Percentiles rank a stretch among this genome's conserved stretches.
Evolutionary conservation across 495 filamentous ascomycete genomes (phyloP).

Genomic region (Parmelia sp.): DNA sequence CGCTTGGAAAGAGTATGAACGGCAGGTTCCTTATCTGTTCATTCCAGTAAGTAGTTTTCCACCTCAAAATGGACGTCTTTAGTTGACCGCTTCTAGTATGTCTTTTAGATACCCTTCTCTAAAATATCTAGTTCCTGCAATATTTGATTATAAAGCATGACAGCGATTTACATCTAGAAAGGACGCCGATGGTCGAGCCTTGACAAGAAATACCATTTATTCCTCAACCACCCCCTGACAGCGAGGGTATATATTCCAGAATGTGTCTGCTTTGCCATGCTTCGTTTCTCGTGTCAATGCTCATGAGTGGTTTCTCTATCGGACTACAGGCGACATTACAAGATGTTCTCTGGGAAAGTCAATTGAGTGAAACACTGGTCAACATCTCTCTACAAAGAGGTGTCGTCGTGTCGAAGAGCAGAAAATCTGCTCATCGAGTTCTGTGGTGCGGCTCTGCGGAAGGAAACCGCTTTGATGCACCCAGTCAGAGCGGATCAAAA

Average conservation of each 20-base stretch:
- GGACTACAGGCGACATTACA: not conserved
- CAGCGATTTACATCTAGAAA: not conserved
- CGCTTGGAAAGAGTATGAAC: constrained; percentile 85
- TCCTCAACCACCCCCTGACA: not conserved
- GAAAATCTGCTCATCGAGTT: not conserved
- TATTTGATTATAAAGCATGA: not conserved
- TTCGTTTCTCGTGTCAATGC: not conserved
- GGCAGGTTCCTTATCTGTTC: constrained; percentile 83
- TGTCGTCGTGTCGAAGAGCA: not conserved
- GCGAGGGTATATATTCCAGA: not conserved
- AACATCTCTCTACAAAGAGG: not conserved
- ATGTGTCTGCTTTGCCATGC: not conserved
- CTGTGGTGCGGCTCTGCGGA: constrained; percentile 2
- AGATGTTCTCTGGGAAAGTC: not conserved
- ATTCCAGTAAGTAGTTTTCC: constrained; percentile 70
- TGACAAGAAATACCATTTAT: not conserved
- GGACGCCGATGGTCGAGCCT: not conserved
- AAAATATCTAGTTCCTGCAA: not conserved
- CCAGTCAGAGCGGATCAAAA: not conserved
- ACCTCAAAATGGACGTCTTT: constrained; percentile 15
- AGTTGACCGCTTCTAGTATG: constrained; percentile 27
- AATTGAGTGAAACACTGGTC: not conserved
- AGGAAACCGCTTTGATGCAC: not conserved
- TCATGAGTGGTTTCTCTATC: not conserved
- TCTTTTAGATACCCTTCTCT: constrained; percentile 29